Conservation (phyloP, 805 yeast genomes). For the Suhomyces prunicola region DNA sequence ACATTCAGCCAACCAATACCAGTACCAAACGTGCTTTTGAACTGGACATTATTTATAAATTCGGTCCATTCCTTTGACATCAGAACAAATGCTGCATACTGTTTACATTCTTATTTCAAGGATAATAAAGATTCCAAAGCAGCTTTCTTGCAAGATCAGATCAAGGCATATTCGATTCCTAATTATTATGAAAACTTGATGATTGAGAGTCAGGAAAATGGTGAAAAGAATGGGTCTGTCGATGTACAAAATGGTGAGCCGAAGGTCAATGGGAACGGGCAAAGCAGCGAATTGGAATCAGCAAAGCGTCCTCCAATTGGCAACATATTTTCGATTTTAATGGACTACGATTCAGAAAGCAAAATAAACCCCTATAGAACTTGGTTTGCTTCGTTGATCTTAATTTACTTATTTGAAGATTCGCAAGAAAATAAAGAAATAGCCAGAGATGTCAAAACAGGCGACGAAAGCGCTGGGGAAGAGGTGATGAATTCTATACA, state of each 20-base stretch:
- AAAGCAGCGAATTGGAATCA: neutral
- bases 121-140: constrained; percentile 60
- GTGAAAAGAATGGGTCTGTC: constrained; percentile 4
- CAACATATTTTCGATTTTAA: constrained; percentile 66
- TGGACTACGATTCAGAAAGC: constrained; percentile 64
- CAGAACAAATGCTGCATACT: constrained; percentile 65
- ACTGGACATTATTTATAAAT: constrained; percentile 77
- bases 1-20: constrained; percentile 47
- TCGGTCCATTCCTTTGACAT: constrained; percentile 85
- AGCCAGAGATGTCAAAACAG: constrained; percentile 50
- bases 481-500: constrained; percentile 69
- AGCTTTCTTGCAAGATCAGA: constrained; percentile 67
- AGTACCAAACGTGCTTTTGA: constrained; percentile 67
- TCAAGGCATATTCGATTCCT: constrained; percentile 33
- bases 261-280: constrained; percentile 4
- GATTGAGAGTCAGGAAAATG: constrained; percentile 7
- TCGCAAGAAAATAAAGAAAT: constrained; percentile 46
- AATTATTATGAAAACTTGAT: constrained; percentile 15
- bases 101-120: constrained; percentile 65
- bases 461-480: constrained; percentile 60
- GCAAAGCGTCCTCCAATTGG: constrained; percentile 27
- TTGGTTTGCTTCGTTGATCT: constrained; percentile 76
- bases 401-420: constrained; percentile 61
- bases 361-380: constrained; percentile 80
- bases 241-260: neutral